Percentiles rank a stretch among this genome's conserved stretches.
Conservation (phyloP, 2,329 filamentous ascomycete genomes). For the Cladobotryum mycophilum region DNA sequence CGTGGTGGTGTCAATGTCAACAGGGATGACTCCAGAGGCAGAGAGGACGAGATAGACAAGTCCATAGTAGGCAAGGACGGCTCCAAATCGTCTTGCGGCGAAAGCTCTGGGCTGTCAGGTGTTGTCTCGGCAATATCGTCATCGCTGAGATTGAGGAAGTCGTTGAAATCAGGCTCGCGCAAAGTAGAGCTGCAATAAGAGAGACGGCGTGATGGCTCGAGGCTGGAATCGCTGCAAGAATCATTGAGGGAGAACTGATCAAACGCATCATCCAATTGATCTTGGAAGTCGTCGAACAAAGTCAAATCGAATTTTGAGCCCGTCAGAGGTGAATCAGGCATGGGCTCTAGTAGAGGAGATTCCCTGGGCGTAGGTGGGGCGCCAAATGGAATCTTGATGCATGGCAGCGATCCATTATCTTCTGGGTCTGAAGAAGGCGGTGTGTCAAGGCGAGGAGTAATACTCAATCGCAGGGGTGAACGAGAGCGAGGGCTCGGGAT, state of each 20-base stretch:
- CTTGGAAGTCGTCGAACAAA: constrained; percentile 20
- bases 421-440: constrained; percentile 27
- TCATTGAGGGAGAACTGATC: constrained; percentile 20
- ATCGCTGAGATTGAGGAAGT: constrained; percentile 49
- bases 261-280: constrained; percentile 21
- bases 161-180: constrained; percentile 45
- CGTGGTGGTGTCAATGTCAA: constrained; percentile 41
- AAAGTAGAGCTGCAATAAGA: constrained; percentile 33
- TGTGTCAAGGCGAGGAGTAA: constrained; percentile 23
- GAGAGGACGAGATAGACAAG: constrained; percentile 18
- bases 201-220: constrained; percentile 22
- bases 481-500: constrained; percentile 21
- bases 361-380: constrained; percentile 26
- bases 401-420: constrained; percentile 14
- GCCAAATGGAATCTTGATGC: constrained; percentile 13
- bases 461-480: constrained; percentile 19
- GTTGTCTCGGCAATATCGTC: constrained; percentile 50
- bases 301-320: constrained; percentile 23
- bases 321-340: constrained; percentile 19
- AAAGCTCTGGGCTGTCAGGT: constrained; percentile 15
- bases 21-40: constrained; percentile 25
- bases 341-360: constrained; percentile 25
- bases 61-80: constrained; percentile 15
- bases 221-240: constrained; percentile 25
- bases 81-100: constrained; percentile 8